phyloP scores from a whole-genome alignment of 2,329 filamentous ascomycete genomes.

The Cordyceps fumosorosea region DNA sequence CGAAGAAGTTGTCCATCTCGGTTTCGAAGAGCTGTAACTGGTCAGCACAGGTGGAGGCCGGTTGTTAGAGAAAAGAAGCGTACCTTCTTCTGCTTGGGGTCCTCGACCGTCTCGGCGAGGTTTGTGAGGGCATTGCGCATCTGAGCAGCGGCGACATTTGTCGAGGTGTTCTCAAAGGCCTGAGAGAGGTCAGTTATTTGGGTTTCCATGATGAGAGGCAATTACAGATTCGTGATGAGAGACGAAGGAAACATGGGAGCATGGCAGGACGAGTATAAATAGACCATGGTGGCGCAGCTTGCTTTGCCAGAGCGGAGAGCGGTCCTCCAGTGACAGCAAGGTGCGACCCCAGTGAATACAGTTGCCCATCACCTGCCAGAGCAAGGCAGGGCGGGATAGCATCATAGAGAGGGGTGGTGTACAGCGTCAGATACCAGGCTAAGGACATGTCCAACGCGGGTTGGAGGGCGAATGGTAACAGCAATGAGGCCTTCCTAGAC shows the following conservation, averaged over 20 bases:
- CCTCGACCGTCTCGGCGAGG: constrained; percentile 82
- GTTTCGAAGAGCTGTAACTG: constrained; percentile 78
- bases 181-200: constrained; percentile 34
- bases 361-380: neutral
- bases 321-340: constrained; percentile 5
- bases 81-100: constrained; percentile 79
- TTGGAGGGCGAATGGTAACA: no score
- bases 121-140: constrained; percentile 97
- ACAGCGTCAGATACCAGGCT: neutral
- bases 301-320: neutral
- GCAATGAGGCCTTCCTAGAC: neutral
- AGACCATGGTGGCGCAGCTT: constrained; percentile 2
- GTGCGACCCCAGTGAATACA: neutral
- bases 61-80: constrained; percentile 17
- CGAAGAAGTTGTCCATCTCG: constrained; percentile 99
- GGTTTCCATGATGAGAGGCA: neutral
- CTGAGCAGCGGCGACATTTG: constrained; percentile 93
- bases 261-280: neutral
- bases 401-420: neutral
- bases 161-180: constrained; percentile 99
- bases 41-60: constrained; percentile 10
- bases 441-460: neutral
- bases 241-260: neutral
- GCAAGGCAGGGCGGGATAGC: neutral
- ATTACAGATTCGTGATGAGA: neutral